phyloP scores from a whole-genome alignment of 1,284 basidiomycete genomes.

The Ustilago nuda region DNA sequence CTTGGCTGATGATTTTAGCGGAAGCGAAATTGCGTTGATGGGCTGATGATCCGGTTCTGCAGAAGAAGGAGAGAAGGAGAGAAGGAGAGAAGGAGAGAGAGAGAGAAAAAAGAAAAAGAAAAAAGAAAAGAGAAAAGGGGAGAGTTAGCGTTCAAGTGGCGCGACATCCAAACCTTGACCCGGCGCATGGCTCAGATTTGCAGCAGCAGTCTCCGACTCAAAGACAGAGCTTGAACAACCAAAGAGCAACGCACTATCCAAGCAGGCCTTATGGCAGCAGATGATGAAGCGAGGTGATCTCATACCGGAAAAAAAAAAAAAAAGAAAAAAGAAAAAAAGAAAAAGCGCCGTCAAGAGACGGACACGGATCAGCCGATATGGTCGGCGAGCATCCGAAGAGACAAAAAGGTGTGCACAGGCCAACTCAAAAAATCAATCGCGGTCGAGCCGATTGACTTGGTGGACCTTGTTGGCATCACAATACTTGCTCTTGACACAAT shows the following conservation, averaged over 20 bases:
- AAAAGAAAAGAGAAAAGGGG: neutral
- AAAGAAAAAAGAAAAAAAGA: too few relatives aligned
- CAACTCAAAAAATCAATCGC: neutral
- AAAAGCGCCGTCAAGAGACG: neutral
- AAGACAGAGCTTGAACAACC: too few relatives aligned
- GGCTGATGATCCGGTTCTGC: conserved; percentile 7
- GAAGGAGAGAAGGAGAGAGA: neutral
- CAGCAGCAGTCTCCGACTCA: neutral
- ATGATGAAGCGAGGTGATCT: too few relatives aligned
- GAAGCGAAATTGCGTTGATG: neutral
- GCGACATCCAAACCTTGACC: neutral
- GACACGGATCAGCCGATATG: conserved; percentile 7
- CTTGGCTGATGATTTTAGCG: conserved; percentile 1
- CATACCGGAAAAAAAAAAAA: too few relatives aligned
- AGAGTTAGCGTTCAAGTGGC: neutral
- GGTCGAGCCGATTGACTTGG: conserved; percentile 3
- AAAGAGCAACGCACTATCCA: too few relatives aligned
- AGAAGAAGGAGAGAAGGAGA: conserved; percentile 2
- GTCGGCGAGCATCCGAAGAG: conserved; percentile 3
- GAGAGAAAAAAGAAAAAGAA: neutral
- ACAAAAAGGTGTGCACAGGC: conserved; percentile 10
- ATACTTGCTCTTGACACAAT: neutral
- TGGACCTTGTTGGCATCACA: conserved; percentile 7
- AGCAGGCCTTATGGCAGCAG: too few relatives aligned
- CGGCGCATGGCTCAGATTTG: neutral